A percentile compares a stretch with the other conserved stretches of the same genome.
phyloP scores from a whole-genome alignment of 2,329 filamentous ascomycete genomes.

The Neobulgaria alba region DNA sequence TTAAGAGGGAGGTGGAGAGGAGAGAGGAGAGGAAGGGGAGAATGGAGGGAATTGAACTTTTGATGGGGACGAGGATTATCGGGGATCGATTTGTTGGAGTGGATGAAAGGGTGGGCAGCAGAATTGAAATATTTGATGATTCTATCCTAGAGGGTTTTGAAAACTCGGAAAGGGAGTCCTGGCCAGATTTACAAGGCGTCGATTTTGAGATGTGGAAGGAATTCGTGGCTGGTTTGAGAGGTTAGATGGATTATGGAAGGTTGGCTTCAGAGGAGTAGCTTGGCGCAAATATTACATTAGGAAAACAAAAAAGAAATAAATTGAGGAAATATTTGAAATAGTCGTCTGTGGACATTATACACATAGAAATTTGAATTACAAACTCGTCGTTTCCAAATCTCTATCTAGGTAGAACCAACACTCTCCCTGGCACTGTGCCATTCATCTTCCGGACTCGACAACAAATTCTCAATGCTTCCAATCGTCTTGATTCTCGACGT shows the following conservation, averaged over 20 bases:
- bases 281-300: not conserved
- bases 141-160: not conserved
- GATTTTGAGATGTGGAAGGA: not conserved
- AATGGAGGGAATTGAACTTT: not conserved
- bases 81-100: not conserved
- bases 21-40: not conserved
- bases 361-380: no score
- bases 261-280: not conserved
- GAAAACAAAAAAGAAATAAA: not conserved
- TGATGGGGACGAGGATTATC: not conserved
- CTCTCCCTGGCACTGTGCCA: not conserved
- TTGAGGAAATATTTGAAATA: not conserved
- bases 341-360: no score
- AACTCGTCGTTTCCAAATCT: no score
- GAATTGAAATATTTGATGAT: no score
- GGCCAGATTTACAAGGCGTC: not conserved
- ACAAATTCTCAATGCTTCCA: not conserved
- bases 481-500: not conserved
- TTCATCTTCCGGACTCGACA: conserved; percentile 1
- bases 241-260: not conserved
- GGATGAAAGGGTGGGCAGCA: not conserved
- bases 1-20: not conserved
- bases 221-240: not conserved
- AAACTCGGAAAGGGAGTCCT: not conserved
- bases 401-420: not conserved